Evolutionary conservation across 139 green algal species (phyloP), one percentile per base, ranked within the genome.

Genomic region (Marvania coccoides): DNA sequence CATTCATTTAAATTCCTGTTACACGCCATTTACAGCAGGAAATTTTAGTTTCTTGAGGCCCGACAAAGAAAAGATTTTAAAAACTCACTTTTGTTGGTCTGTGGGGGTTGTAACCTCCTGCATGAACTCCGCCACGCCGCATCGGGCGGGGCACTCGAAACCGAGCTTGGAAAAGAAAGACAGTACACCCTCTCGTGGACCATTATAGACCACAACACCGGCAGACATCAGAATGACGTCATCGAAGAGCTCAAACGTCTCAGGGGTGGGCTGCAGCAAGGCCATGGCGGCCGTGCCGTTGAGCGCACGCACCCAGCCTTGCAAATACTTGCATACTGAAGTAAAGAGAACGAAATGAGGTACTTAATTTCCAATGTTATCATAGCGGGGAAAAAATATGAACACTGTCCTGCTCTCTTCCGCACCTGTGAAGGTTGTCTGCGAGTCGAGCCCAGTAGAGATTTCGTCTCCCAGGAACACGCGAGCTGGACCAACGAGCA

Each of bases 111-210:
- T 73, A 47, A 88, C 81, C 72, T 88, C 81, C 66, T 88, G 81
- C 73, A 88, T 48, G 72, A 89, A 88, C 34, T 90, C 82, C 19
- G 82, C 82, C 8, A 79, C 31, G 51, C 71, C 82, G 55, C 80
- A 80, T 12, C 72, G 61, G 38, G 69, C 57, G 24, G 82, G 82
- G 58, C 82, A 89, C 0, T 58, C 23, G 57, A 88, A 88, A 34
- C 82, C 82, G 33, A 85, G 54, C 12, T 15, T n/a, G 19, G 63
- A 35, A 48, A 88, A 87, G 65, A 87, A 88, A 7, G 66, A 38
- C 59, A 79, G 45, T 26, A 87, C 73, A 7, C 64, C 4, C 29
- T 72, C 61, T 5, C 62, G 30, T 0, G 71, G 69, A 0, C 81
- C 81, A n/a, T 84, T 69, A 38, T 81, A 88, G 36, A 87, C 67